A percentile compares a stretch with the other conserved stretches of the same genome.
Conservation (phyloP, 208 protist species). For the Trypanosoma mega region DNA sequence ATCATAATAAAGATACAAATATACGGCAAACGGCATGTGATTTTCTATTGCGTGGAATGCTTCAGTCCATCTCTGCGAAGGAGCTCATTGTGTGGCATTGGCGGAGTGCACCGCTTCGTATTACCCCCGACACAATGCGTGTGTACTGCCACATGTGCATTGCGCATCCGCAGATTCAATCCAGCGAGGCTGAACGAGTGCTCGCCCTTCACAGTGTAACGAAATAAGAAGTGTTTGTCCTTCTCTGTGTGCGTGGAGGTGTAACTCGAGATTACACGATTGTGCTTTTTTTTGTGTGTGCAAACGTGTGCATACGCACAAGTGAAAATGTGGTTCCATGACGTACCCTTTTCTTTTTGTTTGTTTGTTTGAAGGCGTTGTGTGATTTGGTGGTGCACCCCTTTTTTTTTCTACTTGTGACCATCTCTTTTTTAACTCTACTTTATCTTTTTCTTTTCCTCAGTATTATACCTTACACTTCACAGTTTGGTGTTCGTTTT, state of each 20-base stretch:
- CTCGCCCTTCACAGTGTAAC: neutral
- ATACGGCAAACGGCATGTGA: neutral
- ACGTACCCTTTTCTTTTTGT: conserved; percentile 5
- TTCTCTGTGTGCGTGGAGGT: neutral
- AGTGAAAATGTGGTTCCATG: neutral
- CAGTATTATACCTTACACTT: no score
- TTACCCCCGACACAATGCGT: conserved; percentile 52
- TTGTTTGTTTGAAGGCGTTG: no score
- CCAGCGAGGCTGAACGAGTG: conserved; percentile 30
- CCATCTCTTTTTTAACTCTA: neutral
- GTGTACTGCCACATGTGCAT: conserved; percentile 62
- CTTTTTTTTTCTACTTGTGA: neutral
- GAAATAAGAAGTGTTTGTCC: neutral
- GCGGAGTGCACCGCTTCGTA: conserved; percentile 15
- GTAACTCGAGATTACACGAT: neutral
- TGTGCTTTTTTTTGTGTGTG: conserved; percentile 5
- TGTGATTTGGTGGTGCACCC: no score
- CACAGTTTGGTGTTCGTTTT: neutral
- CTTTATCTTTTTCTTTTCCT: conserved; percentile 6
- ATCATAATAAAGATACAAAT: neutral
- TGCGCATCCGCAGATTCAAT: conserved; percentile 28
- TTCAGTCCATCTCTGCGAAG: conserved; percentile 38
- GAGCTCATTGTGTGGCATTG: conserved; percentile 57
- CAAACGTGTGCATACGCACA: no score
- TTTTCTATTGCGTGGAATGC: conserved; percentile 36